Base-by-base conservation (phyloP, 2,329 filamentous ascomycete species). In the Diplocarpon mali region DNA sequence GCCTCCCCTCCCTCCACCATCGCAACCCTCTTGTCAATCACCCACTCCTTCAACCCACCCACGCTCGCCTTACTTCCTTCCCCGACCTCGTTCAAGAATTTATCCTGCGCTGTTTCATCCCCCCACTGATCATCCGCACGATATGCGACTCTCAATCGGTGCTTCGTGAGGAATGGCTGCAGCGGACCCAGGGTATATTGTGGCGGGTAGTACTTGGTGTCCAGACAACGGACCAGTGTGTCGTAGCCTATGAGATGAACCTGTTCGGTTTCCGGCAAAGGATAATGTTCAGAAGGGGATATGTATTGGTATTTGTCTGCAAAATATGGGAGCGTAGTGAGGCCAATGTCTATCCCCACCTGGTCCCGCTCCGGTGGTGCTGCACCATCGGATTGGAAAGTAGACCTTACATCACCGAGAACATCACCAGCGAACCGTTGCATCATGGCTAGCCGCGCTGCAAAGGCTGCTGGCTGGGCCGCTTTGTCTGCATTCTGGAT, bases 241-340 rank as follows among this genome's bases (percentile, higher is more conserved):
- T 90, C 85, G 59, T 78, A 90, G 24, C 85, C 85, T 1, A 78
- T 74, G 2, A 89, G 72, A 56, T 85, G 85, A 3, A 84, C 65
- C 55, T 87, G 82, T 42, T 71, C 66, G 7, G 45, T 48, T 8
- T 41, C 42, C 57, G 27, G 11, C 2, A 32, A 10, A 35, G 45
- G 35, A 53, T 58, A 78, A 31, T 67, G 65, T 0, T 66, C 65
- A 0, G 62, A 61, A 8, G 61, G 57, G 0, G 68, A 65, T 24
- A 89, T 77, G 1, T 75, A 76, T 11, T 57, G 53, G 7, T 77
- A 76, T 64, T 90, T 90, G 57, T 81, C 78, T 46, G 77, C 76
- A 56, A 90, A 92, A 59, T 81, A 88, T 0, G 85, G 80, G 55
- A 75, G 69, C 30, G 73, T 82, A 0, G 83, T 86, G 1, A 92